Percentiles rank a stretch among this genome's conserved stretches.
These are phyloP conservation scores for Zymoseptoria ardabiliae DNA, from an alignment of 2,329 filamentous ascomycete genomes.

Conservation along the genomic window DNA sequence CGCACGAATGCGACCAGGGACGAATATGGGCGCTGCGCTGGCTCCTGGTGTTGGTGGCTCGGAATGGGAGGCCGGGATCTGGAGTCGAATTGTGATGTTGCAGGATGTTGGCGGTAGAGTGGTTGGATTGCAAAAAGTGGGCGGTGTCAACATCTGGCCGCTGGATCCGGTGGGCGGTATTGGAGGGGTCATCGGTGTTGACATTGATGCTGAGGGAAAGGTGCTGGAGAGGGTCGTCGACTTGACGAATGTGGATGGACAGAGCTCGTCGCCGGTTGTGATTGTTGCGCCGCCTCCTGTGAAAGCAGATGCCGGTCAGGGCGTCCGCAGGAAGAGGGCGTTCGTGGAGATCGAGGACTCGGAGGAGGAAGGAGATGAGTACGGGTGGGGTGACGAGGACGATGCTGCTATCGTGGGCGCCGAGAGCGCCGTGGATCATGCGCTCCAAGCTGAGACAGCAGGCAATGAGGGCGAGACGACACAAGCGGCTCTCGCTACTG, in stretches of 20 bases:
- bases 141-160: constrained; percentile 31
- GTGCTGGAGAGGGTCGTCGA: constrained; percentile 22
- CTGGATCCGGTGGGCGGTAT: constrained; percentile 33
- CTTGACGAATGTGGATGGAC: constrained; percentile 7
- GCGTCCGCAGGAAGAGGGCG: constrained; percentile 47
- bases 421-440: background rate
- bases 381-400: constrained; percentile 64
- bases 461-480: background rate
- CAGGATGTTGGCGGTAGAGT: constrained; percentile 55
- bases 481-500: background rate
- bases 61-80: constrained; percentile 73
- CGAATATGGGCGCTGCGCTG: constrained; percentile 56
- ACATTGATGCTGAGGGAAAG: constrained; percentile 39
- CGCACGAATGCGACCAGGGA: constrained; percentile 61
- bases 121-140: constrained; percentile 38
- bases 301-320: background rate
- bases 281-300: background rate
- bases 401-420: constrained; percentile 27
- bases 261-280: background rate
- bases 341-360: constrained; percentile 51
- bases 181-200: constrained; percentile 45
- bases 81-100: constrained; percentile 68
- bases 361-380: constrained; percentile 58
- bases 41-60: constrained; percentile 66
- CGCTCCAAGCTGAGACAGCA: background rate